phyloP scores from a whole-genome alignment of 1,284 basidiomycete species.

The Phellinidium pouzarii region DNA sequence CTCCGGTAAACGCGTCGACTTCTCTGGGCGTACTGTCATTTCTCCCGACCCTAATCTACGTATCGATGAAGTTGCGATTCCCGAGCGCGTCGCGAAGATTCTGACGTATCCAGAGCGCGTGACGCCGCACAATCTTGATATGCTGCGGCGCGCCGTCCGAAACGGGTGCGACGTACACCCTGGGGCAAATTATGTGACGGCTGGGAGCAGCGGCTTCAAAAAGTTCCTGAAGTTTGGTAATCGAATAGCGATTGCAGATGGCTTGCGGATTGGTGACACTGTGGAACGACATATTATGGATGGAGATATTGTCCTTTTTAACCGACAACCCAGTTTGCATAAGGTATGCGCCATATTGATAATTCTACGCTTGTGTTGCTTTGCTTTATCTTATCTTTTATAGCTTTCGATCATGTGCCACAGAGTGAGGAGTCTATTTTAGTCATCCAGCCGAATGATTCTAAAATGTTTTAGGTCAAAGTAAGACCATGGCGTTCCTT shows the following conservation, averaged over 20 bases:
- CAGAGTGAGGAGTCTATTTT: conserved; percentile 46
- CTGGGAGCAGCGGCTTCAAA: conserved; percentile 74
- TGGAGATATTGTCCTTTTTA: conserved; percentile 97
- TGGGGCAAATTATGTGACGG: conserved; percentile 91
- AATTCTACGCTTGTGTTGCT: conserved; percentile 13
- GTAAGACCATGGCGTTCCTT: conserved; percentile 97
- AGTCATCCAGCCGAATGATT: not conserved
- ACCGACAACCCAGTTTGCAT: conserved; percentile 97
- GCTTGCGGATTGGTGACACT: conserved; percentile 76
- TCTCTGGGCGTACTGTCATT: conserved; percentile 97
- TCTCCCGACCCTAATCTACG: conserved; percentile 97
- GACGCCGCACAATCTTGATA: conserved; percentile 85
- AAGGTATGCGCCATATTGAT: conserved; percentile 44
- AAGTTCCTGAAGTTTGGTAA: conserved; percentile 84
- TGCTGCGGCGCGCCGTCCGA: conserved; percentile 71
- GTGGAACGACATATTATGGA: conserved; percentile 95
- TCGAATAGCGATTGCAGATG: conserved; percentile 67
- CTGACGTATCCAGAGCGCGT: conserved; percentile 97
- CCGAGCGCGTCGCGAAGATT: conserved; percentile 92
- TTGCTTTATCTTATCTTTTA: conserved; percentile 26
- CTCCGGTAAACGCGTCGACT: conserved; percentile 98
- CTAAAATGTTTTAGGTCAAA: conserved; percentile 52
- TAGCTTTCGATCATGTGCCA: conserved; percentile 99
- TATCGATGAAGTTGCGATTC: conserved; percentile 97
- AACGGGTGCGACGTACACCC: conserved; percentile 93